Conservation (phyloP, 495 filamentous ascomycete genomes). For the Xylaria palmicola region DNA sequence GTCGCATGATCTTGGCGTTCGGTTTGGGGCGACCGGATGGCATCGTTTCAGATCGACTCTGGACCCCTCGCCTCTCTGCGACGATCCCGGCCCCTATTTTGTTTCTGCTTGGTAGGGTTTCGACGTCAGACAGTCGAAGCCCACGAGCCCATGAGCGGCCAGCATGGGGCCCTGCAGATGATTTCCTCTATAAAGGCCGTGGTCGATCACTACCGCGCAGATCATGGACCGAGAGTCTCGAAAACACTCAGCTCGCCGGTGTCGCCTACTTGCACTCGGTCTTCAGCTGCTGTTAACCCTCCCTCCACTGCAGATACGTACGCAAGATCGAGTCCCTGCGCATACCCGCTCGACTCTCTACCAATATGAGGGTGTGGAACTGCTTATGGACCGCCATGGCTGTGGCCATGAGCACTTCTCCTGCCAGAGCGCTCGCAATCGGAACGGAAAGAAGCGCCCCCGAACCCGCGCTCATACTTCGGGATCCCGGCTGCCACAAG, state of each 20-base stretch:
- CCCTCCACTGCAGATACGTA: background rate
- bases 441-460: background rate
- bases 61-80: background rate
- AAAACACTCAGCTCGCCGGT: constrained; percentile 3
- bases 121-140: background rate
- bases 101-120: background rate
- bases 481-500: background rate
- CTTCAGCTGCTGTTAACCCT: background rate
- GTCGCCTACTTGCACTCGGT: background rate
- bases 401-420: background rate
- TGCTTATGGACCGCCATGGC: background rate
- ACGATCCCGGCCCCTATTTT: background rate
- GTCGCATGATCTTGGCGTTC: constrained; percentile 14
- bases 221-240: constrained; percentile 10
- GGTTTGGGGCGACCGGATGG: background rate
- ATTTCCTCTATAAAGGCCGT: constrained; percentile 1
- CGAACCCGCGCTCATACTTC: background rate
- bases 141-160: no score
- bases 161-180: background rate
- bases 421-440: background rate
- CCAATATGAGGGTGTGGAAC: constrained; percentile 7
- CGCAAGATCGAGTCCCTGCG: background rate
- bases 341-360: background rate
- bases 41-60: constrained; percentile 9
- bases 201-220: constrained; percentile 10